Evolutionary conservation across 768 basidiomycete species (phyloP).

Genomic region (Lepiota venenata): DNA sequence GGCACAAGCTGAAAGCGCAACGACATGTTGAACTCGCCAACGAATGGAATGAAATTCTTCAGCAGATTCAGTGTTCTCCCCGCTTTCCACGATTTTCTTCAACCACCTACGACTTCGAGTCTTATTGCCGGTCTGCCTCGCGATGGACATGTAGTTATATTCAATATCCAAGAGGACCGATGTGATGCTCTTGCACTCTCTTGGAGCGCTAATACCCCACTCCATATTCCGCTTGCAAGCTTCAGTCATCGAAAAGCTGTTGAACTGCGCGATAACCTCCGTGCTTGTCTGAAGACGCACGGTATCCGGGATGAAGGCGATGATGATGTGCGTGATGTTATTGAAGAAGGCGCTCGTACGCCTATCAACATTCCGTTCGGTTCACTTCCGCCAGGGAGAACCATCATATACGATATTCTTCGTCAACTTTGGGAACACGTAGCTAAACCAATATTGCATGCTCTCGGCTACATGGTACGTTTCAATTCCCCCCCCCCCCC

Average conservation of each 20-base stretch:
- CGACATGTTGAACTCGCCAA: not conserved
- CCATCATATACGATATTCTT: not conserved
- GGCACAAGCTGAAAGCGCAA: not conserved
- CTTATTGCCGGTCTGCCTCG: not conserved
- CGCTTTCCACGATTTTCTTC: not conserved
- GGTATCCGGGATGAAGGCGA: no score
- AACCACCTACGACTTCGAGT: not conserved
- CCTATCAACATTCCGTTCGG: no score
- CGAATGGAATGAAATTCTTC: not conserved
- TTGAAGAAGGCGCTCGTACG: no score
- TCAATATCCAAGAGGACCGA: slow-evolving; percentile 4
- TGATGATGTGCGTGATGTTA: no score
- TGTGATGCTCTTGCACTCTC: slow-evolving; percentile 12
- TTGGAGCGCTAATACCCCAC: not conserved
- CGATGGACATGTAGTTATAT: slow-evolving; percentile 6
- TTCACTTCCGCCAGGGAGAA: no score
- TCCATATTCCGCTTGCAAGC: slow-evolving; percentile 11
- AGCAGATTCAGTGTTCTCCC: not conserved
- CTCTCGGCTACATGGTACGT: not conserved
- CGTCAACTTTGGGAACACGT: not conserved
- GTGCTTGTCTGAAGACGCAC: no score
- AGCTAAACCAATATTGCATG: slow-evolving; percentile 1
- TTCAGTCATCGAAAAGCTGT: not conserved
- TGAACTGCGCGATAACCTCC: no score
- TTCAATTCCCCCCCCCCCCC: no score